phyloP scores from a whole-genome alignment of 1,284 basidiomycete genomes.

The Ceratobasidium sp. region DNA sequence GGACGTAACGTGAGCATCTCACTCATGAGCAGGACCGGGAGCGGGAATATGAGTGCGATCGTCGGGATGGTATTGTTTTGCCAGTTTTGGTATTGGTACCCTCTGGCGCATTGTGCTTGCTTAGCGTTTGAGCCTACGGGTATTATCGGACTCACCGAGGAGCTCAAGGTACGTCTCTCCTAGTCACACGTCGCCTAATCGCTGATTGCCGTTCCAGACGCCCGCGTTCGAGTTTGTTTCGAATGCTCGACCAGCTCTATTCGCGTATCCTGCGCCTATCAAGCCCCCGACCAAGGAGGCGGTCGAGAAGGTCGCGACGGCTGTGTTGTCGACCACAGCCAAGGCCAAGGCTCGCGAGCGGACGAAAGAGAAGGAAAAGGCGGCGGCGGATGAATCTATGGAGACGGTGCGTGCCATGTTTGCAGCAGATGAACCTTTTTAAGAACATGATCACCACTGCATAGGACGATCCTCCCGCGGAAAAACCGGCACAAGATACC shows the following conservation, averaged over 20 bases:
- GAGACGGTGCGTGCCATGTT: constrained; percentile 72
- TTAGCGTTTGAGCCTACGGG: constrained; percentile 94
- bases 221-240: constrained; percentile 93
- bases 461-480: constrained; percentile 63
- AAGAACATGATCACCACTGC: no score
- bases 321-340: constrained; percentile 94
- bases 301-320: constrained; percentile 89
- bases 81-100: constrained; percentile 99
- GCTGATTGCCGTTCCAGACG: constrained; percentile 63
- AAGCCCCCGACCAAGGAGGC: constrained; percentile 93
- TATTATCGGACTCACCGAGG: constrained; percentile 88
- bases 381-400: constrained; percentile 83
- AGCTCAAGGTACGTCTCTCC: constrained; percentile 74
- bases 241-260: constrained; percentile 87
- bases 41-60: constrained; percentile 90
- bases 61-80: constrained; percentile 97
- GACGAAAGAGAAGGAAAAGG: constrained; percentile 76
- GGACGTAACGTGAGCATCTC: constrained; percentile 95
- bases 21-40: constrained; percentile 91
- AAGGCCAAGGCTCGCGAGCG: constrained; percentile 93
- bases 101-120: constrained; percentile 92
- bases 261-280: constrained; percentile 87
- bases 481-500: constrained; percentile 72
- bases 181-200: neutral
- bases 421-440: no score